Conservation (phyloP, 1,284 basidiomycete species). For the Cryptococcus sp. region DNA sequence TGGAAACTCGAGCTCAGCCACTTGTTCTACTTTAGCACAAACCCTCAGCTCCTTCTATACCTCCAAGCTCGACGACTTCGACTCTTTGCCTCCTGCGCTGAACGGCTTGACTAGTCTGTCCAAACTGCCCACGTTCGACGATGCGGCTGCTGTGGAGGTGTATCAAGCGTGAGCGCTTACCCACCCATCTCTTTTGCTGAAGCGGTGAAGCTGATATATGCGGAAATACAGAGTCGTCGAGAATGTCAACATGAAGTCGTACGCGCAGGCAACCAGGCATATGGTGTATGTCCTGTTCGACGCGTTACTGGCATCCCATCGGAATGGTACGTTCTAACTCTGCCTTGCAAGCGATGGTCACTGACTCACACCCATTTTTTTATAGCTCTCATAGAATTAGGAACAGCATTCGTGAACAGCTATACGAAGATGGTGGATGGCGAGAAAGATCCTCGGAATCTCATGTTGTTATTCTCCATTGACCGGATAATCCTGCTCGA, state of each 20-base stretch:
- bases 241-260: conserved; percentile 75
- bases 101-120: conserved; percentile 71
- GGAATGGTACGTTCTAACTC: conserved; percentile 60
- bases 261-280: conserved; percentile 81
- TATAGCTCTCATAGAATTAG: conserved; percentile 69
- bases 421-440: conserved; percentile 84
- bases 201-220: conserved; percentile 1
- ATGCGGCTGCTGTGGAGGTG: conserved; percentile 69
- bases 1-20: not conserved
- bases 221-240: conserved; percentile 64
- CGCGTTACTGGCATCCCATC: conserved; percentile 70
- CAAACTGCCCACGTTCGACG: conserved; percentile 66
- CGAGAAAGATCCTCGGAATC: conserved; percentile 96
- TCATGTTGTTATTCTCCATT: conserved; percentile 86
- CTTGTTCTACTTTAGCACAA: conserved; percentile 59
- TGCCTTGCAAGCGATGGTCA: not conserved
- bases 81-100: conserved; percentile 75
- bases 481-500: conserved; percentile 81
- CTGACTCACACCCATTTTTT: not conserved
- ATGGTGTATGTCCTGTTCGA: conserved; percentile 82
- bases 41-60: conserved; percentile 82
- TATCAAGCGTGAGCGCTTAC: conserved; percentile 63
- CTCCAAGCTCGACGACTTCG: conserved; percentile 81
- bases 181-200: not conserved
- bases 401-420: conserved; percentile 67